Evolutionary conservation across 2,329 filamentous ascomycete genomes (phyloP).

Genomic region (Truncatella angustata): DNA sequence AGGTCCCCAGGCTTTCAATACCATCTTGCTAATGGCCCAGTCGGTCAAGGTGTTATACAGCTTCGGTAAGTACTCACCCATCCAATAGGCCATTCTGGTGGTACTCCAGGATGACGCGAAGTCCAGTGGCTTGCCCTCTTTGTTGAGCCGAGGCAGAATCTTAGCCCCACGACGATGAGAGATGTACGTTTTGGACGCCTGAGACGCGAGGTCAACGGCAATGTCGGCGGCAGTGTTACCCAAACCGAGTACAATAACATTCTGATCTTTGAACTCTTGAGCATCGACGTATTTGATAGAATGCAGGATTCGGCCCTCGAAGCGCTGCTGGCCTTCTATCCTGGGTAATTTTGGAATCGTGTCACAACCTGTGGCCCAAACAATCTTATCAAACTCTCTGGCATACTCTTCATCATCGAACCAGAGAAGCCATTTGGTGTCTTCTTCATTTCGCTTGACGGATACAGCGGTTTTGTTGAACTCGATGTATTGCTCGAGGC

Average conservation of each 20-base stretch:
- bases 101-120: neutral
- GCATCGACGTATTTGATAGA: neutral
- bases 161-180: neutral
- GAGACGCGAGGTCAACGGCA: neutral
- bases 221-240: constrained; percentile 3
- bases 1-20: neutral
- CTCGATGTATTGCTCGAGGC: constrained; percentile 3
- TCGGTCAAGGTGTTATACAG: neutral
- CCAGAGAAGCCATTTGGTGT: constrained; percentile 1
- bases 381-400: constrained; percentile 5
- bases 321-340: neutral
- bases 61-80: neutral
- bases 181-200: neutral
- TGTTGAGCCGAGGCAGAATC: constrained; percentile 3
- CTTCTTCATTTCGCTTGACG: neutral
- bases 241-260: neutral
- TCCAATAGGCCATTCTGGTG: neutral
- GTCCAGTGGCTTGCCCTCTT: constrained; percentile 2
- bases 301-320: neutral
- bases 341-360: neutral
- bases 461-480: constrained; percentile 2
- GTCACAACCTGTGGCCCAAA: constrained; percentile 2
- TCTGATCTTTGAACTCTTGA: neutral
- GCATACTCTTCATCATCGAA: constrained; percentile 1
- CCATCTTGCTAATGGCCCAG: constrained; percentile 2